Evolutionary conservation across 139 green algal species (phyloP).

Genomic region (Micractinium conductrix): DNA sequence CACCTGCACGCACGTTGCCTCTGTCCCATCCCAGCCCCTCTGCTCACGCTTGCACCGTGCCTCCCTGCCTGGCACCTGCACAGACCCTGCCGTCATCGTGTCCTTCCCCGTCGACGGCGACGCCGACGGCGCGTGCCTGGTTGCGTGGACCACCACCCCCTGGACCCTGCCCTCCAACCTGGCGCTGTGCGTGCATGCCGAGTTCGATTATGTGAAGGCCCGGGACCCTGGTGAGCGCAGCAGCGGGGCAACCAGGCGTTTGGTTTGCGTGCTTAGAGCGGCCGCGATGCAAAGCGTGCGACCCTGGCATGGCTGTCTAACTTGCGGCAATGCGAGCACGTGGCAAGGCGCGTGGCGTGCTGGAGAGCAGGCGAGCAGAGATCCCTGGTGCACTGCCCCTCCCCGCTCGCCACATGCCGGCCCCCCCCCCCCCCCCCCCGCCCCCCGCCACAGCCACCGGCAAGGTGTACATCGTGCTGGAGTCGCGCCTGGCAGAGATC

Average conservation of each 20-base stretch:
- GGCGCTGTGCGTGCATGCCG: slow-evolving; percentile 95
- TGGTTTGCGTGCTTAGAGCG: no score
- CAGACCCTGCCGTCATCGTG: slow-evolving; percentile 71
- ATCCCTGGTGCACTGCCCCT: neutral
- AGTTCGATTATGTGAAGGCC: slow-evolving; percentile 92
- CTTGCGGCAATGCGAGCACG: no score
- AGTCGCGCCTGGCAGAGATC: slow-evolving; percentile 81
- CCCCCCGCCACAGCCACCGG: slow-evolving; percentile 52
- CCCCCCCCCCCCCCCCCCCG: neutral
- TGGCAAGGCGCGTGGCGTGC: neutral
- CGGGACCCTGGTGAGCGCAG: slow-evolving; percentile 17
- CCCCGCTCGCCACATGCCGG: neutral
- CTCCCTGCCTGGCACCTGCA: neutral
- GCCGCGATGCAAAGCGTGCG: no score
- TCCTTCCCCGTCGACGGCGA: slow-evolving; percentile 83
- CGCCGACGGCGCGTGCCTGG: slow-evolving; percentile 75
- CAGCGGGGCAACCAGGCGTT: no score
- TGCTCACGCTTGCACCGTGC: no score
- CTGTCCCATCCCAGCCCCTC: neutral
- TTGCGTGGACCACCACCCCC: slow-evolving; percentile 99
- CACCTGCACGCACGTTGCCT: neutral
- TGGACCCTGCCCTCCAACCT: slow-evolving; percentile 99
- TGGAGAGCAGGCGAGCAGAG: neutral
- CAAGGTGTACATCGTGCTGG: slow-evolving; percentile 90
- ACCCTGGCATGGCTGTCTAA: no score